phyloP scores from a whole-genome alignment of 306 rosid genomes.

The Styphnolobium japonicum region DNA sequence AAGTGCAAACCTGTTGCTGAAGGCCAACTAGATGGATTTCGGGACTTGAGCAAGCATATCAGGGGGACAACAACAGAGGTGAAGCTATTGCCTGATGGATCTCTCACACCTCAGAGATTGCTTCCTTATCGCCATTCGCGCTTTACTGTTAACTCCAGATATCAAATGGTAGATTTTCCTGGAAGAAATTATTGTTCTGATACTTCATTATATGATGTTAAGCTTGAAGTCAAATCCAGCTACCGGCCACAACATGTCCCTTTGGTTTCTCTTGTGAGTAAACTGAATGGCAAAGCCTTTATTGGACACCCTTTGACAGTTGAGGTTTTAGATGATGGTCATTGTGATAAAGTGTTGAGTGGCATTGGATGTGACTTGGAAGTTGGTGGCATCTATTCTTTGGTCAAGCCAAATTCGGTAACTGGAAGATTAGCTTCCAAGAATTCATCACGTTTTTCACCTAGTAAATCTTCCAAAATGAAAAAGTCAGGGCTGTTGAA shows the following conservation, averaged over 20 bases:
- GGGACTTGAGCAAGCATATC: constrained; percentile 41
- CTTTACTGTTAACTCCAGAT: constrained; percentile 66
- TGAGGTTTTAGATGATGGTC: constrained; percentile 66
- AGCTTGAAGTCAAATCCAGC: constrained; percentile 73
- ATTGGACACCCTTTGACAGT: constrained; percentile 87
- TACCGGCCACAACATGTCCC: constrained; percentile 86
- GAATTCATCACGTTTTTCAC: constrained; percentile 27
- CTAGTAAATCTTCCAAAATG: constrained; percentile 46
- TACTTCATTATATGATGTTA: constrained; percentile 60
- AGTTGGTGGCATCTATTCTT: constrained; percentile 26
- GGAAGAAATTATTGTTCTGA: constrained; percentile 44
- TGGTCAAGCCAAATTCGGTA: constrained; percentile 29
- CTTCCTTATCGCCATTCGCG: constrained; percentile 92
- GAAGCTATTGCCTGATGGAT: constrained; percentile 54
- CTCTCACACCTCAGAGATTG: constrained; percentile 53
- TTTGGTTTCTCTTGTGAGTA: constrained; percentile 88
- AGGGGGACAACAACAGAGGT: constrained; percentile 37
- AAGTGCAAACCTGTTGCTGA: constrained; percentile 52
- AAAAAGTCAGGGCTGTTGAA: constrained; percentile 66
- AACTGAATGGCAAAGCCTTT: constrained; percentile 80
- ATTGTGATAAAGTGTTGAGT: constrained; percentile 45
- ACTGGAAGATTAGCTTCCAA: constrained; percentile 42
- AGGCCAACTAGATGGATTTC: constrained; percentile 43
- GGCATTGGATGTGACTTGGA: constrained; percentile 34
- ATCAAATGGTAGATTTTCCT: constrained; percentile 54